Conservation (phyloP, 345 rosid genomes). For the Syzygium grande region DNA sequence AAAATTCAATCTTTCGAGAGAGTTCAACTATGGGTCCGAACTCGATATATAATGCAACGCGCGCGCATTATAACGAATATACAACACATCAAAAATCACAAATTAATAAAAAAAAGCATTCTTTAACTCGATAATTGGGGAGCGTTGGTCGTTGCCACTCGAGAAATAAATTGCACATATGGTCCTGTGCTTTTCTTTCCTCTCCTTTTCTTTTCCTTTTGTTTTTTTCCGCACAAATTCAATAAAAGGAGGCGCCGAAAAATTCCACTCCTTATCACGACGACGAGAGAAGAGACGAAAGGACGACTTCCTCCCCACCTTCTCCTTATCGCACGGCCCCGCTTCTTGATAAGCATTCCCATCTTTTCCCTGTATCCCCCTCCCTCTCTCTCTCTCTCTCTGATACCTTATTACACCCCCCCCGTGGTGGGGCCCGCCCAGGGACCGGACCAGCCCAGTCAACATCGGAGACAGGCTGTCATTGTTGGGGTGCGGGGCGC, state of each 20-base stretch:
- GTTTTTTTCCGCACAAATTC: accelerated
- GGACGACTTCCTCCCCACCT: too few relatives aligned
- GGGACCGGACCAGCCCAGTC: background rate
- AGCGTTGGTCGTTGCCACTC: background rate
- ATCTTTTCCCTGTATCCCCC: background rate
- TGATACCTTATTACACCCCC: background rate
- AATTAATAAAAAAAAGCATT: too few relatives aligned
- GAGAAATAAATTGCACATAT: background rate
- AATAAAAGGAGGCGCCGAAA: background rate
- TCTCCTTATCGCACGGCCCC: too few relatives aligned
- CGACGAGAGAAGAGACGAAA: too few relatives aligned
- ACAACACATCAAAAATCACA: background rate
- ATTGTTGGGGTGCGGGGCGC: accelerated
- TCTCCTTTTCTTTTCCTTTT: background rate
- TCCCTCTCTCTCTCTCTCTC: background rate
- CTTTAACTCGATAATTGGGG: too few relatives aligned
- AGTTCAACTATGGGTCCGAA: too few relatives aligned
- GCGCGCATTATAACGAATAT: background rate
- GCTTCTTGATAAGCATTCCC: too few relatives aligned
- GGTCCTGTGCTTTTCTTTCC: background rate
- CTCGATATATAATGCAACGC: too few relatives aligned
- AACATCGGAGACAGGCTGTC: background rate
- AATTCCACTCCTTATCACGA: too few relatives aligned
- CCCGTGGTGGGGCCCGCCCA: background rate
- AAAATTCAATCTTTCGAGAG: background rate